Evolutionary conservation across 2,329 filamentous ascomycete genomes (phyloP), one percentile per base, ranked within the genome.

Genomic region (Fusarium tanahbumbuense): DNA sequence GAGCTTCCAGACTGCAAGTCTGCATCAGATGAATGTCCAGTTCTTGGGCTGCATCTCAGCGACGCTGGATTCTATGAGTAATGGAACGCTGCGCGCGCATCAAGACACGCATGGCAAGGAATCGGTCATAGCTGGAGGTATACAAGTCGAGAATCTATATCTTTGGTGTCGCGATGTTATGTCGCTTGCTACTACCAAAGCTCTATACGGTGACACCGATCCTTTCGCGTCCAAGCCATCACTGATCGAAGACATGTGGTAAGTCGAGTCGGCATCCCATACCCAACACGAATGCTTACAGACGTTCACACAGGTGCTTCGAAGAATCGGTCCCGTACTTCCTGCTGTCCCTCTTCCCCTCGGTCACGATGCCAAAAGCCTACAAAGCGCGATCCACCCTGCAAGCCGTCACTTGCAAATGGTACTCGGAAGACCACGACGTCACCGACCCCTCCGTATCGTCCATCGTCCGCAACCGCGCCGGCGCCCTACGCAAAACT

Each of bases 151-250:
- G 3, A 80, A 80, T 18, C 50, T 85, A 1, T 85, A 76, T 65
- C 30, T 75, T 1, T 84, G 81, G 81, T 44, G 80, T 13, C 76
- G 81, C 13, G 62, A 79, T 11, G 62, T 78, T 5, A 79, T 84
- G 60, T 81, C 79, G 4, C 55, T 79, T 6, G 81, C 82, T 8
- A 82, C 81, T 0, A 76, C 77, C 11, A 66, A 77, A 27, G 78
- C 81, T 5, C 73, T 86, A 23, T 84, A 81, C 47, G 84, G 84
- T 3, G 77, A 81, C 1, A 61, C 80, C 3, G 83, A 85, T 59
- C 83, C 83, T 0, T 77, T 84, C 32, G 76, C 69, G n/a, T 50
- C 73, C 1, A 70, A 74, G 7, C 62, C 63, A 10, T 49, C 57
- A 1, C 27, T 75, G 7, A 55, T 76, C 22, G 47, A 73, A 10